Percentiles rank a stretch among this genome's conserved stretches.
phyloP scores from a whole-genome alignment of 2,329 filamentous ascomycete genomes.

The Aspergillus brasiliensis region DNA sequence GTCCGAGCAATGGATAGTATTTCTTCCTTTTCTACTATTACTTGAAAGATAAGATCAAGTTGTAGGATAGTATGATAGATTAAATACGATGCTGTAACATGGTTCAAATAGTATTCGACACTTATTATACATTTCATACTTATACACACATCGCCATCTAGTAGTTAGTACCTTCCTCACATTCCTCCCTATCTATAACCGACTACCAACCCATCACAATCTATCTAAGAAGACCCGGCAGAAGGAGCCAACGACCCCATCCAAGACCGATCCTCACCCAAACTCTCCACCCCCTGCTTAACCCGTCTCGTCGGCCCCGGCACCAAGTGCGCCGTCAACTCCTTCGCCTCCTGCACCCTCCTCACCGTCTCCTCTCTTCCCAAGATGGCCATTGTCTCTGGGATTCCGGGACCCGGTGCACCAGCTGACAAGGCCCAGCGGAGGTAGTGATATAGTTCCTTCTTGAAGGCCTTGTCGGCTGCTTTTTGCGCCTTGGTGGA shows the following conservation, averaged over 20 bases:
- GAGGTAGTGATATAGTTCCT: conserved; percentile 57
- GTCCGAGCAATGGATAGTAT: conserved; percentile 18
- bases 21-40: not conserved
- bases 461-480: conserved; percentile 43
- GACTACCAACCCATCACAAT: not conserved
- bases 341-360: conserved; percentile 46
- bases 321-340: conserved; percentile 28
- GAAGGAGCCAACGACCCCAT: conserved; percentile 37
- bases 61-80: not conserved
- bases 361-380: conserved; percentile 54
- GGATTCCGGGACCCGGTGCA: conserved; percentile 55
- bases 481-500: conserved; percentile 14
- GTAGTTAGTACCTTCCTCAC: not conserved
- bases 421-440: conserved; percentile 59
- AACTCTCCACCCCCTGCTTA: not conserved
- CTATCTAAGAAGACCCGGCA: not conserved
- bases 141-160: not conserved
- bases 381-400: conserved; percentile 57
- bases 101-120: not conserved
- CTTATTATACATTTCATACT: not conserved
- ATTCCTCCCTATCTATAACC: not conserved
- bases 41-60: not conserved
- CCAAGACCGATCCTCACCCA: conserved; percentile 30
- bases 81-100: not conserved
- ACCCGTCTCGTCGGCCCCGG: conserved; percentile 18